Base-by-base conservation (phyloP, 306 rosid species). In the Quercus glauca region DNA sequence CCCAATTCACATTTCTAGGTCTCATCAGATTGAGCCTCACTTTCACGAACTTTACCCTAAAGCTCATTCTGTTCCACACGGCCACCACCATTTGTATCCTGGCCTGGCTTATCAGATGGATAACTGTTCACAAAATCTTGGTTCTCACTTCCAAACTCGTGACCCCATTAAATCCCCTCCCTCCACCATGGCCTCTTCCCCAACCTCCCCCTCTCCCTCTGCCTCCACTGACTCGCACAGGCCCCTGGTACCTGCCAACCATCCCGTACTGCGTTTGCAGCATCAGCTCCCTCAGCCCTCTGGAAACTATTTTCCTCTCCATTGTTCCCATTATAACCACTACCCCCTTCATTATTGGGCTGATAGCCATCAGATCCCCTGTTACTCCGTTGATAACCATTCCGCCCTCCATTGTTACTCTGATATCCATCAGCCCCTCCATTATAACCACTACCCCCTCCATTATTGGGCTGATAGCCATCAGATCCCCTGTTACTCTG, bases 141-240 rank as follows among this genome's bases (percentile, higher is more conserved):
- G 41, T 20, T 64, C 20, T 64, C 70, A 64, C 70, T 64, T 64
- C 70, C 70, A 28, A 15, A 28, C 11, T 64, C 70, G 3, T 64
- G 14, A 64, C 70, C 31, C 29, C 43, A 64, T 64, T 64, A 12
- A 64, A 64, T 64, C 21, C 70, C 70, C 70, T 29, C 3, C 68
- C 68, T 64, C 65, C 1, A 20, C 69, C 69, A 63, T 20, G 70
- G 41, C 70, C 70, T 64, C 70, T 64, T 37, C 70, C 70, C 31
- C 43, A 15, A 37, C 43, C 69, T 63, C 69, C 28, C 69, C 69
- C 41, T 63, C 69, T 64, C 4, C 68, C 68, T 21, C 68, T 31
- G 28, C 41, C 37, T 25, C n/a, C 69, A 26, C 41, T 33, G 37
- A 18, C 21, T 19, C 8, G n/a, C 25, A 17, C 67, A 14, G 13